A percentile compares a stretch with the other conserved stretches of the same genome.
phyloP scores from a whole-genome alignment of 306 rosid species.

The Quercus berberidifolia region DNA sequence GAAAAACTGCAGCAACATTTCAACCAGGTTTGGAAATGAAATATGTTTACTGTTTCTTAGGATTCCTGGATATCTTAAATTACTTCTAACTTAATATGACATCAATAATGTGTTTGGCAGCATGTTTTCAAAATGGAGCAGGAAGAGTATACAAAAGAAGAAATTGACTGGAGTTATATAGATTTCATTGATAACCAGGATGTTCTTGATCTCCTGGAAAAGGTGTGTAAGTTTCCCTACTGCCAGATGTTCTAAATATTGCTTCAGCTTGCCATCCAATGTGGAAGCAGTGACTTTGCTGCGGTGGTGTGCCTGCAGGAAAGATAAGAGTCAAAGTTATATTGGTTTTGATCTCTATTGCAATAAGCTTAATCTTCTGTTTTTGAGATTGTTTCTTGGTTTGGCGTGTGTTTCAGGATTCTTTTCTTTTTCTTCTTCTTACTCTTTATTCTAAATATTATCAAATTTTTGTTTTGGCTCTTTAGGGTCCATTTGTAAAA shows the following conservation, averaged over 20 bases:
- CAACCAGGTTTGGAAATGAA: conserved; percentile 69
- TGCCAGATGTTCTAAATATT: conserved; percentile 5
- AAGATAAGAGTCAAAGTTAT: not conserved
- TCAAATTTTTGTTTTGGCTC: not conserved
- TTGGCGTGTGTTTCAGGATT: not conserved
- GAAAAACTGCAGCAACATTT: conserved; percentile 98
- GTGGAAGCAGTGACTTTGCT: not conserved
- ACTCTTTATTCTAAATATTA: not conserved
- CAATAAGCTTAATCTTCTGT: not conserved
- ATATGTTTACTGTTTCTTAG: conserved; percentile 17
- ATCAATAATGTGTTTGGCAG: conserved; percentile 42
- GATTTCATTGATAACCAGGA: conserved; percentile 95
- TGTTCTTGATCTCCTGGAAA: conserved; percentile 91
- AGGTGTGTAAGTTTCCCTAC: conserved; percentile 47
- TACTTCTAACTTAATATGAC: conserved; percentile 12
- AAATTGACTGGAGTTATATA: conserved; percentile 93
- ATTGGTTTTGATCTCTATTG: not conserved
- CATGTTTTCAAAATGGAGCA: conserved; percentile 99
- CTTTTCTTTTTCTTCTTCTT: not conserved
- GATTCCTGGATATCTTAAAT: conserved; percentile 12
- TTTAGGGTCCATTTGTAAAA: not conserved
- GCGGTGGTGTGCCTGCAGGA: not conserved
- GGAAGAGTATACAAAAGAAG: conserved; percentile 95
- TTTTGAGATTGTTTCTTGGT: not conserved
- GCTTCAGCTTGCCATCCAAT: conserved; percentile 9